Conservation (phyloP, 176 grass and related monocot species). For the Eragrostis nindensis region DNA sequence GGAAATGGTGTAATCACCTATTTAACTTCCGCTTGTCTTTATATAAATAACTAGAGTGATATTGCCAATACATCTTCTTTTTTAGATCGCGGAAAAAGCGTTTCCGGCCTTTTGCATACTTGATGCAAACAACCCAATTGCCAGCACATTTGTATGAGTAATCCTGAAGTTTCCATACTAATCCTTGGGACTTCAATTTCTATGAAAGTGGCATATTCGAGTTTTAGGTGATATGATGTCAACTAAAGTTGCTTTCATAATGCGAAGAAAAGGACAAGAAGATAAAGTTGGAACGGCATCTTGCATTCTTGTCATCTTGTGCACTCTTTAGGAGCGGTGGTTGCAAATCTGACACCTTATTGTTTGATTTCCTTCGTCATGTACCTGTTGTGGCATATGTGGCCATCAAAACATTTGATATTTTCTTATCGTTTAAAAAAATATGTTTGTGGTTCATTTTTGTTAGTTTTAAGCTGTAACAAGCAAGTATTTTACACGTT, state of each 20-base stretch:
- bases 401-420: neutral
- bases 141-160: neutral
- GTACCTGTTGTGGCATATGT: conserved; percentile 16
- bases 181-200: neutral
- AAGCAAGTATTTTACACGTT: neutral
- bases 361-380: conserved; percentile 29
- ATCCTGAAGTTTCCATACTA: neutral
- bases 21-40: neutral
- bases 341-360: conserved; percentile 24
- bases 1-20: conserved; percentile 11
- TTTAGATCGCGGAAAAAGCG: no score
- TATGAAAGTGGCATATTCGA: neutral
- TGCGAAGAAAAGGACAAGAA: conserved; percentile 12
- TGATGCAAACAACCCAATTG: no score
- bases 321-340: conserved; percentile 4
- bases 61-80: no score
- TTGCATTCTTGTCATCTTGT: neutral
- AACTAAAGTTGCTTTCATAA: conserved; percentile 2
- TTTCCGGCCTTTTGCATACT: no score
- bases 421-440: neutral
- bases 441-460: neutral
- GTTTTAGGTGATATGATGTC: neutral
- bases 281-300: neutral
- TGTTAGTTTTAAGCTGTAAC: neutral
- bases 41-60: neutral